These are phyloP conservation scores for Aspergillus nanangensis DNA, from an alignment of 495 filamentous ascomycete species.

Conservation along the genomic window DNA sequence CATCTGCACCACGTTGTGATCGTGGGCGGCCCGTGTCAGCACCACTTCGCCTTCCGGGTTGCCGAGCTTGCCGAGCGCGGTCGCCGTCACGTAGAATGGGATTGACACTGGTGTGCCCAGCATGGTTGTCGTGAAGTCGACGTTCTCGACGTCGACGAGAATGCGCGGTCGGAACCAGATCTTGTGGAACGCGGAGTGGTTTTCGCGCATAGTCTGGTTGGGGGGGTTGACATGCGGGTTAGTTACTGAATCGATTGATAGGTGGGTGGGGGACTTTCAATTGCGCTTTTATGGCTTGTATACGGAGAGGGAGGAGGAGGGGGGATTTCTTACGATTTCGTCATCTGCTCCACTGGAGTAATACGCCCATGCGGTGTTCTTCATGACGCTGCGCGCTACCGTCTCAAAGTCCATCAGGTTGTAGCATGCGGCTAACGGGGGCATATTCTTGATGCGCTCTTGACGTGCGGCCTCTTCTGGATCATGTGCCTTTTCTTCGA, in stretches of 20 bases:
- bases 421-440: slow-evolving; percentile 82
- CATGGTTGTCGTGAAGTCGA: slow-evolving; percentile 87
- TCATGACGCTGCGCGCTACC: slow-evolving; percentile 84
- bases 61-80: slow-evolving; percentile 86
- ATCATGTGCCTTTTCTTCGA: slow-evolving; percentile 62
- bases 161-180: slow-evolving; percentile 94
- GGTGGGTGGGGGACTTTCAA: too few species aligned
- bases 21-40: slow-evolving; percentile 76
- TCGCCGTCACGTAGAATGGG: slow-evolving; percentile 91
- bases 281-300: neutral
- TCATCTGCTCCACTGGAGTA: slow-evolving; percentile 96
- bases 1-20: slow-evolving; percentile 91
- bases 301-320: slow-evolving; percentile 4
- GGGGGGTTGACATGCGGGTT: neutral
- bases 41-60: slow-evolving; percentile 86
- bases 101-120: slow-evolving; percentile 76
- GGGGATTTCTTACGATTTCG: slow-evolving; percentile 91
- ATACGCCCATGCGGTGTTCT: slow-evolving; percentile 93
- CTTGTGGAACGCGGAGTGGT: slow-evolving; percentile 92
- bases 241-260: neutral
- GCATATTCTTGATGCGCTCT: slow-evolving; percentile 73
- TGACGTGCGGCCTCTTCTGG: slow-evolving; percentile 75
- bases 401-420: slow-evolving; percentile 95
- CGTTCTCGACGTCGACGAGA: slow-evolving; percentile 78
- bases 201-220: slow-evolving; percentile 90